phyloP scores from a whole-genome alignment of 805 yeast genomes.

The Danielozyma ontarioensis region DNA sequence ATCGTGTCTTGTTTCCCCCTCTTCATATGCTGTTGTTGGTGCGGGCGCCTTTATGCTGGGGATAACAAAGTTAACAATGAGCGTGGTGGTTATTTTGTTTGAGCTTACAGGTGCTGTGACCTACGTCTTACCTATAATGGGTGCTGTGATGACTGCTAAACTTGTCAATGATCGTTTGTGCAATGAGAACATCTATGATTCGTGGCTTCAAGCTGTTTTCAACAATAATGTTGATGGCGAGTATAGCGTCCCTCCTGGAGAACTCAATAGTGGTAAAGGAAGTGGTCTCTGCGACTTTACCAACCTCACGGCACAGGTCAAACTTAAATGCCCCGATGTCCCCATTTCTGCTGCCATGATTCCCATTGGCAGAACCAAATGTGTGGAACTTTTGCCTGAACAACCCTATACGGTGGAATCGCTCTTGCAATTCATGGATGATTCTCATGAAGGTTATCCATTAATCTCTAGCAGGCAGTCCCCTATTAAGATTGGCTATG shows the following conservation, averaged over 20 bases:
- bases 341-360: constrained; percentile 24
- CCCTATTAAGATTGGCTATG: constrained; percentile 30
- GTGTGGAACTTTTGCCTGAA: constrained; percentile 20
- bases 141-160: constrained; percentile 71
- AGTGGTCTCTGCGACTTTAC: constrained; percentile 32
- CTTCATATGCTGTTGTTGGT: constrained; percentile 85
- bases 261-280: constrained; percentile 32
- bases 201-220: constrained; percentile 28
- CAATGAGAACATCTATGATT: constrained; percentile 60
- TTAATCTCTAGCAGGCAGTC: constrained; percentile 18
- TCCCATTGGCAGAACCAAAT: constrained; percentile 21
- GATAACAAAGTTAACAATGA: constrained; percentile 71
- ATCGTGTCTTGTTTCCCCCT: constrained; percentile 68
- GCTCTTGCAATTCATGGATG: constrained; percentile 21
- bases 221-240: constrained; percentile 10
- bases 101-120: constrained; percentile 84
- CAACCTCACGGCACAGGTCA: constrained; percentile 20
- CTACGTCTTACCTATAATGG: constrained; percentile 81
- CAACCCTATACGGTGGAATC: constrained; percentile 17
- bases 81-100: constrained; percentile 74
- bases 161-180: constrained; percentile 62
- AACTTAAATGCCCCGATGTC: constrained; percentile 30
- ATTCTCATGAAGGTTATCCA: constrained; percentile 40
- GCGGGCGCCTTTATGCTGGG: constrained; percentile 82
- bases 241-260: neutral